phyloP scores from a whole-genome alignment of 148 eudicot genomes.

The Rhododendron griersonianum region DNA sequence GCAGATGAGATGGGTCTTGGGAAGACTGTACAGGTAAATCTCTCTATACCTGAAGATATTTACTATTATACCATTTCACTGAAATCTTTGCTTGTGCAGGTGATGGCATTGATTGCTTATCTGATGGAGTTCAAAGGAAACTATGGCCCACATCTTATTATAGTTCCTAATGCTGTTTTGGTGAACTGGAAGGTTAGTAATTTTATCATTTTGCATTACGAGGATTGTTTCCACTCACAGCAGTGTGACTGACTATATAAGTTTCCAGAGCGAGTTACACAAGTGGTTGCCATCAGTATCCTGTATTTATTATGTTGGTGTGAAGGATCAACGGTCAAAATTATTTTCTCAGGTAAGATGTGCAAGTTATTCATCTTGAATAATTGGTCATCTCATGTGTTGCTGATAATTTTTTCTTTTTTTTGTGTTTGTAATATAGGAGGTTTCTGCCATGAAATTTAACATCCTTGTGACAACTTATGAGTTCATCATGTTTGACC shows the following conservation, averaged over 20 bases:
- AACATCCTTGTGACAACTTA: conserved; percentile 96
- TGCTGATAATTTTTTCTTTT: neutral
- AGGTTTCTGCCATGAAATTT: conserved; percentile 86
- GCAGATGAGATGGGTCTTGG: conserved; percentile 99
- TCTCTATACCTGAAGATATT: neutral
- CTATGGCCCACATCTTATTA: conserved; percentile 94
- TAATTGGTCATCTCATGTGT: conserved; percentile 7
- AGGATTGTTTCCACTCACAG: conserved; percentile 6
- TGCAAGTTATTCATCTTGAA: conserved; percentile 7
- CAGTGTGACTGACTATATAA: conserved; percentile 6
- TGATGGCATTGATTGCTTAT: conserved; percentile 93
- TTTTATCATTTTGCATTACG: neutral
- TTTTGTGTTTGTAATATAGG: conserved; percentile 46
- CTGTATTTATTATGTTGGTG: conserved; percentile 88
- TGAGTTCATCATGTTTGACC: conserved; percentile 93
- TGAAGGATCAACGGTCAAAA: conserved; percentile 76
- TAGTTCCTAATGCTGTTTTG: conserved; percentile 95
- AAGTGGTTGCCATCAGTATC: conserved; percentile 84
- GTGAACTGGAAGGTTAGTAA: conserved; percentile 91
- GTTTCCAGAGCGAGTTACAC: conserved; percentile 77
- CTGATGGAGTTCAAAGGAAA: conserved; percentile 95
- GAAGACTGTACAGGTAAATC: conserved; percentile 87
- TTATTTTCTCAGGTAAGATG: conserved; percentile 82
- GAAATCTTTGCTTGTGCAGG: conserved; percentile 36
- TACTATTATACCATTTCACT: neutral